These are phyloP conservation scores for Suhomyces emberorum DNA, from an alignment of 805 yeast species.

Conservation along the genomic window DNA sequence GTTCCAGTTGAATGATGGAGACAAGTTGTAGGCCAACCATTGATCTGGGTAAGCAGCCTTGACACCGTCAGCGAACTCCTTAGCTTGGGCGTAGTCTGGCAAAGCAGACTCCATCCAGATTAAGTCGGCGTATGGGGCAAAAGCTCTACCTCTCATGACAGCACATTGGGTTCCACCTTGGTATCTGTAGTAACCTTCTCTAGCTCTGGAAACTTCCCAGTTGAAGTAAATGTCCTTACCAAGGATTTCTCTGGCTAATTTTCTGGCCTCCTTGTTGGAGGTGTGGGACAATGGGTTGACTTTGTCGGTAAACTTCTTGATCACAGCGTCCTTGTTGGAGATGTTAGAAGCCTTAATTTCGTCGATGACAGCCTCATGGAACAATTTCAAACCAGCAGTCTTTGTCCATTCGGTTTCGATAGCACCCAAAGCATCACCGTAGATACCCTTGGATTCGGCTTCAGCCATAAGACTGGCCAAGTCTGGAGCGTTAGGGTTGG, in stretches of 20 bases:
- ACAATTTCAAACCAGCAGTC: conserved; percentile 80
- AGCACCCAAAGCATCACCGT: conserved; percentile 65
- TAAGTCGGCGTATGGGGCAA: conserved; percentile 90
- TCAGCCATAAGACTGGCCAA: conserved; percentile 73
- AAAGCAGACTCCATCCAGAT: conserved; percentile 98
- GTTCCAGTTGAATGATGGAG: conserved; percentile 98
- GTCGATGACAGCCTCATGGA: conserved; percentile 88
- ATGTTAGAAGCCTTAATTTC: conserved; percentile 62
- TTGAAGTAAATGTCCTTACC: conserved; percentile 85
- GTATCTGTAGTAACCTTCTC: conserved; percentile 97
- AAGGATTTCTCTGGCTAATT: conserved; percentile 66
- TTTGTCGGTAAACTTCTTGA: conserved; percentile 60
- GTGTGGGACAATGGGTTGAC: conserved; percentile 74
- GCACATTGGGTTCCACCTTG: conserved; percentile 97
- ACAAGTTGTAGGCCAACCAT: conserved; percentile 95
- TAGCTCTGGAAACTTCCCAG: conserved; percentile 93
- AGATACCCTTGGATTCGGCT: conserved; percentile 74
- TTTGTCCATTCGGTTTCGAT: conserved; percentile 81
- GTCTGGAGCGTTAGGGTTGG: conserved; percentile 76
- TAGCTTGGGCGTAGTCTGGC: conserved; percentile 91
- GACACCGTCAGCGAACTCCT: conserved; percentile 92
- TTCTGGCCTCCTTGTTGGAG: conserved; percentile 77
- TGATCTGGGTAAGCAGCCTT: conserved; percentile 76
- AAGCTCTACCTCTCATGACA: conserved; percentile 92
- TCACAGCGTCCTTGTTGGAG: conserved; percentile 59